Evolutionary conservation across 2,329 filamentous ascomycete genomes (phyloP).

Genomic region (Curvularia lunata): DNA sequence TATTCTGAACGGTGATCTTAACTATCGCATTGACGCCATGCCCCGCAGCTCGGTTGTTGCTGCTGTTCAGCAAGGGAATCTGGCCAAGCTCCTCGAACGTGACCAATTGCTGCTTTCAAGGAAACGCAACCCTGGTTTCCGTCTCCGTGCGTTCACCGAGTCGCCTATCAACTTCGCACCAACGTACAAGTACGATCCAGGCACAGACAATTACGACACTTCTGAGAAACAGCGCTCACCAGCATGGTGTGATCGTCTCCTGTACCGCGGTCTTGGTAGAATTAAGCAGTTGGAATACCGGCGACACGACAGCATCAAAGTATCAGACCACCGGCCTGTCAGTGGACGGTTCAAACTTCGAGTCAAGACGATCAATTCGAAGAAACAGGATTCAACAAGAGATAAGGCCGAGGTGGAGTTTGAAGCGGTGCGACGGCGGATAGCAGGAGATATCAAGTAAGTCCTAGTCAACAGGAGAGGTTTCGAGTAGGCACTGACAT

Average conservation of each 20-base stretch:
- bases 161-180: slow-evolving; percentile 88
- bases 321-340: slow-evolving; percentile 92
- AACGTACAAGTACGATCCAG: slow-evolving; percentile 98
- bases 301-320: slow-evolving; percentile 79
- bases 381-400: slow-evolving; percentile 70
- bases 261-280: slow-evolving; percentile 82
- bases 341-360: slow-evolving; percentile 82
- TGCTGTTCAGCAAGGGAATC: slow-evolving; percentile 80
- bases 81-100: slow-evolving; percentile 84
- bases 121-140: slow-evolving; percentile 87
- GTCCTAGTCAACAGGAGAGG: slow-evolving; percentile 43
- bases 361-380: slow-evolving; percentile 79
- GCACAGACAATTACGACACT: slow-evolving; percentile 90
- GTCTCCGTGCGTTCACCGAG: slow-evolving; percentile 88
- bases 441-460: slow-evolving; percentile 79
- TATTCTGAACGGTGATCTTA: slow-evolving; percentile 92
- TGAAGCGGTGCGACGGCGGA: slow-evolving; percentile 70
- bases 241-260: slow-evolving; percentile 92
- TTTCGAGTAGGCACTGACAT: slow-evolving; percentile 2
- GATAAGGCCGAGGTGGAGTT: slow-evolving; percentile 77
- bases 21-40: slow-evolving; percentile 98
- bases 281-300: slow-evolving; percentile 88
- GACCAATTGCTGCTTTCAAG: slow-evolving; percentile 91
- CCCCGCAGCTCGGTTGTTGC: slow-evolving; percentile 90
- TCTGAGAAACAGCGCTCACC: slow-evolving; percentile 94